These are phyloP conservation scores for Prunus persica DNA, from an alignment of 306 rosid genomes.

Conservation along the genomic window DNA sequence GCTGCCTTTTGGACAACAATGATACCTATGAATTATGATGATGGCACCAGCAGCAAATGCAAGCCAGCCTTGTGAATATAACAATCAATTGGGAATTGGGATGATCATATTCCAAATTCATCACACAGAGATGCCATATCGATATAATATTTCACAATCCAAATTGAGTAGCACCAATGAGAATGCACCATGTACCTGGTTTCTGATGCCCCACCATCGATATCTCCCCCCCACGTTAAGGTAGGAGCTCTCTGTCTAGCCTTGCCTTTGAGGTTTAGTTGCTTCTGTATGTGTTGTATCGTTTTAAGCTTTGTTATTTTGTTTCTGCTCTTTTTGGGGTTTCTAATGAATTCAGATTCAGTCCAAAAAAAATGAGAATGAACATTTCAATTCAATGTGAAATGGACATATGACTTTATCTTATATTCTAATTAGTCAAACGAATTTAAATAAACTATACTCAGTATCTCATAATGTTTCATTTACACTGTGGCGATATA, in stretches of 20 bases:
- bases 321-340: no score
- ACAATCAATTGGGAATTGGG: constrained; percentile 10
- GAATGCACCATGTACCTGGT: background rate
- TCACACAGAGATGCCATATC: background rate
- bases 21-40: constrained; percentile 28
- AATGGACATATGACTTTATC: constrained; percentile 3
- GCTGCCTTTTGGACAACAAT: constrained; percentile 40
- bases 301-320: no score
- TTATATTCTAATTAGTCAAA: constrained; percentile 5
- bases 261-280: no score
- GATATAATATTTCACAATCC: background rate
- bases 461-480: constrained; percentile 5
- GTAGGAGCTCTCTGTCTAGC: no score
- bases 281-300: no score
- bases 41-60: constrained; percentile 42
- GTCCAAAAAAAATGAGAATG: background rate
- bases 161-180: background rate
- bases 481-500: background rate
- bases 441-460: constrained; percentile 5
- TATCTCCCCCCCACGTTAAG: no score
- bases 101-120: constrained; percentile 2
- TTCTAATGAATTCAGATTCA: no score
- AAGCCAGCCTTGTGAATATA: background rate
- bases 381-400: constrained; percentile 14
- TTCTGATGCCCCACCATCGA: no score